phyloP scores from a whole-genome alignment of 1,139 yeast species.

The Lodderomyces parapsilosis region DNA sequence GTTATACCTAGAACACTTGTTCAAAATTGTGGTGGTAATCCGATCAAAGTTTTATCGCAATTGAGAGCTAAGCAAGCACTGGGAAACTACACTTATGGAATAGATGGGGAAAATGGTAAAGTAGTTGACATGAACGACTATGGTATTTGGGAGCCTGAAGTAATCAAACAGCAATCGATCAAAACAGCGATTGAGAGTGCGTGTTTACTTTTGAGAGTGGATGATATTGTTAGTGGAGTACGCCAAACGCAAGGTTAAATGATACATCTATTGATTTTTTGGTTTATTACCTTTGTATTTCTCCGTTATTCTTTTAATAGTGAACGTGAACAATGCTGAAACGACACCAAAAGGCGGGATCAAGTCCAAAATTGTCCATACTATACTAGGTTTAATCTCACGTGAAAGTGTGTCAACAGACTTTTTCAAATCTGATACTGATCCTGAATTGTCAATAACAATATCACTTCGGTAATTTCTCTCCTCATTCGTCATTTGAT shows the following conservation, averaged over 20 bases:
- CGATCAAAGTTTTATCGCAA: conserved; percentile 84
- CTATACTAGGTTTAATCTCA: conserved; percentile 47
- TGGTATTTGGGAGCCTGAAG: conserved; percentile 99
- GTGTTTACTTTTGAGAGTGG: conserved; percentile 89
- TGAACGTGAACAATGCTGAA: conserved; percentile 29
- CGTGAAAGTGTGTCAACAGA: conserved; percentile 47
- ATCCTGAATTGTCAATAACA: conserved; percentile 63
- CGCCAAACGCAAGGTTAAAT: conserved; percentile 35
- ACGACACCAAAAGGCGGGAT: conserved; percentile 51
- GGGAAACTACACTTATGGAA: conserved; percentile 82
- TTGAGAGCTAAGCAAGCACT: conserved; percentile 95
- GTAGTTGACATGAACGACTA: conserved; percentile 93
- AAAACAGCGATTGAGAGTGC: conserved; percentile 98
- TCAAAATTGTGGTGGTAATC: conserved; percentile 97
- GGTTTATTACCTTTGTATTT: conserved; percentile 21
- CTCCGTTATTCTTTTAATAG: conserved; percentile 21
- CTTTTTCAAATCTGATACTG: conserved; percentile 46
- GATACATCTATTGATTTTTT: conserved; percentile 6
- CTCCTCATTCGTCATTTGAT: conserved; percentile 70
- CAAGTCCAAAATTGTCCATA: conserved; percentile 60
- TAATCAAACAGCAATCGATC: conserved; percentile 91
- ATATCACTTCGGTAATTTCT: conserved; percentile 63
- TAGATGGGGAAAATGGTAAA: conserved; percentile 93
- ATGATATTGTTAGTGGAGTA: conserved; percentile 96
- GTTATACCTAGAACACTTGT: conserved; percentile 96